Conservation (phyloP, 2,329 filamentous ascomycete genomes). For the Myotisia sp. region DNA sequence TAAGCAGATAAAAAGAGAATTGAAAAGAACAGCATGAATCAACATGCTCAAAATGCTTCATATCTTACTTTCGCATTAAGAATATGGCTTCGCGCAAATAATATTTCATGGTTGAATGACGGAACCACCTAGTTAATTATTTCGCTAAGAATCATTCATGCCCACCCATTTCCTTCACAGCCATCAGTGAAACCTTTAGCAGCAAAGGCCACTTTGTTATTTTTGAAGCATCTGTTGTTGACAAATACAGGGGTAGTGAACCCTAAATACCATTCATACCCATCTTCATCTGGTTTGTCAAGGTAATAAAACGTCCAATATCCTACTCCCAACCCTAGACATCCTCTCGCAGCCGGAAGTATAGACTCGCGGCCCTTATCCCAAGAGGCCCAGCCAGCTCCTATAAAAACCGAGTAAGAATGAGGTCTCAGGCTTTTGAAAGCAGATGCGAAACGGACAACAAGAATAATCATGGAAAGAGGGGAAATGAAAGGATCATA, state of each 20-base stretch:
- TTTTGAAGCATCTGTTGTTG: conserved; percentile 14
- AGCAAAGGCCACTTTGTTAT: conserved; percentile 14
- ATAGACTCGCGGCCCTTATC: conserved; percentile 17
- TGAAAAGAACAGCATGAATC: no score
- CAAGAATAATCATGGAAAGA: no score
- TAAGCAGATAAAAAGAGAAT: no score
- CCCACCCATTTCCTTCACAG: conserved; percentile 7
- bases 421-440: no score
- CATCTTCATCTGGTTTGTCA: conserved; percentile 14
- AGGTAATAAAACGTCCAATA: conserved; percentile 18
- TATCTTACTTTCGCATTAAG: no score
- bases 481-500: no score
- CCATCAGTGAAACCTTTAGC: conserved; percentile 9
- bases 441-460: no score
- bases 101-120: no score
- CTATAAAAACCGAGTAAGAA: conserved; percentile 6
- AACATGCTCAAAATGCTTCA: no score
- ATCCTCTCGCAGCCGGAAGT: conserved; percentile 11
- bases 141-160: no score
- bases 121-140: no score
- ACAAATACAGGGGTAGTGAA: conserved; percentile 16
- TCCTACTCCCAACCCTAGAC: conserved; percentile 13
- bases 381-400: conserved; percentile 16
- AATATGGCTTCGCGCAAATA: no score
- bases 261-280: conserved; percentile 15